phyloP scores from a whole-genome alignment of 2,329 filamentous ascomycete species.

The Boeremia exigua region DNA sequence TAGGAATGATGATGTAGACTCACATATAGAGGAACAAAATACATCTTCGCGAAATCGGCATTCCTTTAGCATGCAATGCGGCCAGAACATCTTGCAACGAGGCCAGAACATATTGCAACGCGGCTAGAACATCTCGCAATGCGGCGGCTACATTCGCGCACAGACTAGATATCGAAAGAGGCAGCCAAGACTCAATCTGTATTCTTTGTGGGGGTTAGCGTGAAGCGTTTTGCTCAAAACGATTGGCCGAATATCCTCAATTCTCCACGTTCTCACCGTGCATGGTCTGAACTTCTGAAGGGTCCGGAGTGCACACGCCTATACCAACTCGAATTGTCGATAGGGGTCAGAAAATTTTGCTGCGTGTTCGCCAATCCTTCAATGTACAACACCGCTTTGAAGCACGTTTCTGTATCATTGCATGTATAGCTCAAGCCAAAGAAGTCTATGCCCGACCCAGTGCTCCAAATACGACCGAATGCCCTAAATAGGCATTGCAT shows the following conservation, averaged over 20 bases:
- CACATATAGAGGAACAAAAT: neutral
- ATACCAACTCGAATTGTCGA: neutral
- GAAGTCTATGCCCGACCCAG: neutral
- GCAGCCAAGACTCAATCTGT: constrained; percentile 14
- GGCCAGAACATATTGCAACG: neutral
- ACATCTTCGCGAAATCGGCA: neutral
- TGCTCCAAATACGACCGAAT: too few relatives aligned
- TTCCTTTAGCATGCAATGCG: neutral
- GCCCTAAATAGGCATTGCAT: neutral
- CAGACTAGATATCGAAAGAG: neutral
- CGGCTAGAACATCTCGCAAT: constrained; percentile 6
- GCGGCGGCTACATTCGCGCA: neutral
- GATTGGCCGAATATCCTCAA: neutral
- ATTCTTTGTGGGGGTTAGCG: constrained; percentile 1
- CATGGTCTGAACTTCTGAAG: constrained; percentile 2
- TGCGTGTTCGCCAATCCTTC: neutral
- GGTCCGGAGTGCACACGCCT: neutral
- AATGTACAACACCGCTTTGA: neutral
- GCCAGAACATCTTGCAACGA: constrained; percentile 4
- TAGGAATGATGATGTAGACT: neutral
- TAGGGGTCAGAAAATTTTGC: neutral
- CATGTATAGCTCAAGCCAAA: neutral
- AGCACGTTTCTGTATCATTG: neutral
- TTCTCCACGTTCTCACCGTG: neutral
- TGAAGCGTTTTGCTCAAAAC: neutral